phyloP scores from a whole-genome alignment of 768 basidiomycete genomes.

The Boletus rufocinnamomeus region DNA sequence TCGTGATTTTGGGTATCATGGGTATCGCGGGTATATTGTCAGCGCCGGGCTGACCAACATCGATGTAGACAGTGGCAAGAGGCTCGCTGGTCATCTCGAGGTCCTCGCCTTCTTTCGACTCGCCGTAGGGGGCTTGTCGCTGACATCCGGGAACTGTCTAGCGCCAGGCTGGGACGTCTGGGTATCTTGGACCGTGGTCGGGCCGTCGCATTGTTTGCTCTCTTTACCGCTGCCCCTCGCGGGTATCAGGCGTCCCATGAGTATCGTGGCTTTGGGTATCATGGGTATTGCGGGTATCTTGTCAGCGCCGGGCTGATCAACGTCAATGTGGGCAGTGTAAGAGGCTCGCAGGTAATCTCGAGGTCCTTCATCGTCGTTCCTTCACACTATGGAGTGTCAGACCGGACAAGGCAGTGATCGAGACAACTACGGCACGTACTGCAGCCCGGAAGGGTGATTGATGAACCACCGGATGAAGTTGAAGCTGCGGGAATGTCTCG shows the following conservation, averaged over 20 bases:
- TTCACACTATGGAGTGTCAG: background rate
- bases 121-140: background rate
- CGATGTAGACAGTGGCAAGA: background rate
- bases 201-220: background rate
- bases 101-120: background rate
- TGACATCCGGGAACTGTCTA: background rate
- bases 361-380: background rate
- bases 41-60: no score
- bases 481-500: background rate
- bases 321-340: background rate
- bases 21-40: no score
- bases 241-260: slow-evolving; percentile 1
- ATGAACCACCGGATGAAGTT: background rate
- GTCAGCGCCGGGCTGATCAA: no score
- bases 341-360: background rate
- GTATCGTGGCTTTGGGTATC: slow-evolving; percentile 3
- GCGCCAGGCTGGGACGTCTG: background rate
- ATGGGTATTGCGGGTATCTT: no score
- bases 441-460: background rate
- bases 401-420: background rate
- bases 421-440: slow-evolving; percentile 7
- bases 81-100: background rate
- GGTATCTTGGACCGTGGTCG: background rate
- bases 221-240: slow-evolving; percentile 13
- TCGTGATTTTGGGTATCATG: no score